These are phyloP conservation scores for Fusarium mangiferae DNA, from an alignment of 2,329 filamentous ascomycete species.

Conservation along the genomic window DNA sequence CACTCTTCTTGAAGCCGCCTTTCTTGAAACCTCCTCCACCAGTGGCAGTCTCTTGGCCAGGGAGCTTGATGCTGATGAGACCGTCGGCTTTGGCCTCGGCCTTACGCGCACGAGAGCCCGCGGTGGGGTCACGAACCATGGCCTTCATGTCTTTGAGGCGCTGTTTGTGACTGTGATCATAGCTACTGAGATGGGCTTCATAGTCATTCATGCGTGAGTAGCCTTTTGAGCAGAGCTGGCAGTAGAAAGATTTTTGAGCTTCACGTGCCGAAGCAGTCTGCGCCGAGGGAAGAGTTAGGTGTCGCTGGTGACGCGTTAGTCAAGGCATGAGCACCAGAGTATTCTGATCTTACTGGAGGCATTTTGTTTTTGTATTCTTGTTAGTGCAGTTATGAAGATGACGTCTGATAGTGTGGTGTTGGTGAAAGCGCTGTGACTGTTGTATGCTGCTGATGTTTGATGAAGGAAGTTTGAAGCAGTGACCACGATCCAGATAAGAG, in stretches of 20 bases:
- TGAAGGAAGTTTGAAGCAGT: constrained; percentile 20
- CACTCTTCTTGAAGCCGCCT: constrained; percentile 82
- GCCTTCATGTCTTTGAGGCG: constrained; percentile 89
- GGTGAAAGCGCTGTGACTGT: background rate
- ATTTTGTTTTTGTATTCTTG: constrained; percentile 48
- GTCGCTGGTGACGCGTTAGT: constrained; percentile 55
- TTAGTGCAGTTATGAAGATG: background rate
- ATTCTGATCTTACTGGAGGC: constrained; percentile 64
- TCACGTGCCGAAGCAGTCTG: constrained; percentile 75
- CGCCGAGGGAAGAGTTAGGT: constrained; percentile 67
- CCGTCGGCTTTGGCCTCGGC: constrained; percentile 77
- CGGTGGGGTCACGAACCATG: constrained; percentile 77
- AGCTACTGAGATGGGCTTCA: constrained; percentile 91
- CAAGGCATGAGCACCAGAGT: constrained; percentile 46
- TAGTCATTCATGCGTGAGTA: constrained; percentile 97
- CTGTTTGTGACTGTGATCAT: constrained; percentile 96
- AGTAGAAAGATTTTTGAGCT: constrained; percentile 84
- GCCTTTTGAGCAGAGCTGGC: constrained; percentile 89
- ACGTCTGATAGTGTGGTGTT: too few relatives aligned
- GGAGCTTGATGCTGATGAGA: constrained; percentile 74
- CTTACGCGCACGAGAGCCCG: constrained; percentile 71
- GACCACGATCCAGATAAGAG: constrained; percentile 9
- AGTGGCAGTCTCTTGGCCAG: constrained; percentile 47
- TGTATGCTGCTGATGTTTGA: constrained; percentile 1
- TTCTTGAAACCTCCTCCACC: constrained; percentile 69